Evolutionary conservation across 2,329 filamentous ascomycete species (phyloP).

Genomic region (Verticillium dahliae): DNA sequence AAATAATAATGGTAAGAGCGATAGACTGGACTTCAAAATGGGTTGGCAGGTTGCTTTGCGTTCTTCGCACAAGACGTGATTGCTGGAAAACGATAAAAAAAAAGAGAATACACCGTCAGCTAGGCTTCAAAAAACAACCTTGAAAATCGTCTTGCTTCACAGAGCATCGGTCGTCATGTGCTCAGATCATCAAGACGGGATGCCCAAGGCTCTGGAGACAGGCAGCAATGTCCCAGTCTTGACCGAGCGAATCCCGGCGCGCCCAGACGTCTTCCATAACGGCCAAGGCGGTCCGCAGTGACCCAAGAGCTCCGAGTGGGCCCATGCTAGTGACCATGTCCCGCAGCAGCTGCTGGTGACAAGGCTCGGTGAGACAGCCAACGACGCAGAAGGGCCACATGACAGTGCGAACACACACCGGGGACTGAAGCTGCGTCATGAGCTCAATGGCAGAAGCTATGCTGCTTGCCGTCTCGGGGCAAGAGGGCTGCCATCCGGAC

Average conservation of each 20-base stretch:
- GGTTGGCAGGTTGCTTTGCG: not conserved
- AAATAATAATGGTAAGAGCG: not conserved
- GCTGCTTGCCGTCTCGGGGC: constrained; percentile 28
- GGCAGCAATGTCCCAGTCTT: constrained; percentile 35
- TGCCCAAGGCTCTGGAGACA: constrained; percentile 34
- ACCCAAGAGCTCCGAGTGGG: constrained; percentile 36
- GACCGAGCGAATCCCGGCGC: constrained; percentile 27
- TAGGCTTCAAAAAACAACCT: not conserved
- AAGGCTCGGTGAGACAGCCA: constrained; percentile 30
- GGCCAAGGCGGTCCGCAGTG: constrained; percentile 32
- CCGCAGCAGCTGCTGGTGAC: constrained; percentile 35
- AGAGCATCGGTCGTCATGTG: not conserved
- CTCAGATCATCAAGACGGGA: constrained; percentile 28
- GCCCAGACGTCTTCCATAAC: constrained; percentile 42
- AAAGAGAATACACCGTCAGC: not conserved
- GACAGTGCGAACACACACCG: constrained; percentile 29
- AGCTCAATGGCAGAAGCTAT: constrained; percentile 23
- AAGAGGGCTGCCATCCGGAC: constrained; percentile 43
- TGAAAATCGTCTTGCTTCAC: too few relatives aligned
- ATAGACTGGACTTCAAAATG: constrained; percentile 4
- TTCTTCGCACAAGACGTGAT: not conserved
- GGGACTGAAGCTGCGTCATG: constrained; percentile 23
- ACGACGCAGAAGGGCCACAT: constrained; percentile 35
- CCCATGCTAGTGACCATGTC: constrained; percentile 33
- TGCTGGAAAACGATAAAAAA: not conserved